Base-by-base conservation (phyloP, 108 stramenopile genomes). In the Cyclotella distinguenda region DNA sequence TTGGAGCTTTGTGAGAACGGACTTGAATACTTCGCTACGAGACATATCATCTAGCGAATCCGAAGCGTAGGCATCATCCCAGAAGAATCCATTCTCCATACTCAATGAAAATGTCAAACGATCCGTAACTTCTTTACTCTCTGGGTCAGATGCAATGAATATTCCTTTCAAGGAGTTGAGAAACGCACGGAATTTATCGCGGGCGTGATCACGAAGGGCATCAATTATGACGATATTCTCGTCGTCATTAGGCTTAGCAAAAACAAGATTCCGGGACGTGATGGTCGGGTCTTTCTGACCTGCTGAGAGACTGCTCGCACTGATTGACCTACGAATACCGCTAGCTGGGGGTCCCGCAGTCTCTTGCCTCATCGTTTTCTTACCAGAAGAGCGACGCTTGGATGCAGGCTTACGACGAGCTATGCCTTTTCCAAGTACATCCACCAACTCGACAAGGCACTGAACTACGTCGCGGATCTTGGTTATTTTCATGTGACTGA, bases 71-170 rank as follows among this genome's bases (percentile, higher is more conserved):
- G 68, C 79, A 66, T 97, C 95, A 70, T 97, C 86, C 95, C 96
- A 96, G 66, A 96, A 88, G 83, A 99, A 99, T 18, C 96, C 97
- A 60, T 92, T 91, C 74, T 95, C 94, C 85, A 88, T 89, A 50
- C 80, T 85, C 31, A 92, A 70, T 13, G 95, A 62, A 66, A 93
- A 93, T 0, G 95, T 95, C 44, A 98, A 66, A 27, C 90, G 84
- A 64, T 92, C 94, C 60, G 82, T 46, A 7, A 94, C 75, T 60
- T 93, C 89, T 43, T 79, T 80, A 39, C 77, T 78, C 59, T 90
- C 92, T 11, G 32, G 51, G 16, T 85, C 50, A 4, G 58, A 27
- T 38, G 58, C 73, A 23, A 87, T 96, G 70, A 97, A 57, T 60
- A 94, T 56, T 16, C 78, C 83, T 62, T 93, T 94, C 40, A 95